Conservation (phyloP, 805 yeast species). For the Candida multigemmis region DNA sequence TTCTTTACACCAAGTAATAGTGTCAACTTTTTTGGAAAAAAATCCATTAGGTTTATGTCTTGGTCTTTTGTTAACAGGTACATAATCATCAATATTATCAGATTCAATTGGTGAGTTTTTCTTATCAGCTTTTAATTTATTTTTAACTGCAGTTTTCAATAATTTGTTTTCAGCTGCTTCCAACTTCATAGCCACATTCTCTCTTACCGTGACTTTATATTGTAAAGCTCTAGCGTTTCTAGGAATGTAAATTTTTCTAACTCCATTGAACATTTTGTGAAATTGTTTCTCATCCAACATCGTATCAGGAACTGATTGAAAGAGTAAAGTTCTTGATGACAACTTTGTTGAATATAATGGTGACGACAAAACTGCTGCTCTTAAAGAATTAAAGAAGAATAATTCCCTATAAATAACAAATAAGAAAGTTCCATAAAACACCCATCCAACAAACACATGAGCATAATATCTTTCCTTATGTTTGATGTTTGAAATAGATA, state of each 20-base stretch:
- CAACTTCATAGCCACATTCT: constrained; percentile 46
- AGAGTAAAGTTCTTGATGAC: constrained; percentile 73
- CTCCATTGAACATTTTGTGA: constrained; percentile 71
- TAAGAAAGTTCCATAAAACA: constrained; percentile 60
- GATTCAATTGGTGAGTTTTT: constrained; percentile 42
- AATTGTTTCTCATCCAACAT: constrained; percentile 67
- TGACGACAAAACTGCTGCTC: constrained; percentile 70
- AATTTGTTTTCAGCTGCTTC: constrained; percentile 59
- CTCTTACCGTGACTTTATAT: constrained; percentile 50
- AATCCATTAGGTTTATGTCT: constrained; percentile 38
- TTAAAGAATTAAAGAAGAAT: constrained; percentile 63
- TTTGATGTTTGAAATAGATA: constrained; percentile 70
- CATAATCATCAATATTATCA: constrained; percentile 44
- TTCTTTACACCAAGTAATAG: constrained; percentile 48
- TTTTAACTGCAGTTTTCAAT: constrained; percentile 55
- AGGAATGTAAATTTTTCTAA: constrained; percentile 71
- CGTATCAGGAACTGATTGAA: constrained; percentile 76
- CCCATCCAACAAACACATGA: constrained; percentile 75
- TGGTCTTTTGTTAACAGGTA: constrained; percentile 66
- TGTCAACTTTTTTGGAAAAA: constrained; percentile 45
- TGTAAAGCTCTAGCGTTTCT: constrained; percentile 52
- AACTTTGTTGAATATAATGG: constrained; percentile 70
- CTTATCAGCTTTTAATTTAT: constrained; percentile 55
- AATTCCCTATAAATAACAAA: constrained; percentile 79
- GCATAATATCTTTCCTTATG: constrained; percentile 64